Evolutionary conservation across 176 grass and related monocot species (phyloP).

Genomic region (Tillandsia leiboldiana): DNA sequence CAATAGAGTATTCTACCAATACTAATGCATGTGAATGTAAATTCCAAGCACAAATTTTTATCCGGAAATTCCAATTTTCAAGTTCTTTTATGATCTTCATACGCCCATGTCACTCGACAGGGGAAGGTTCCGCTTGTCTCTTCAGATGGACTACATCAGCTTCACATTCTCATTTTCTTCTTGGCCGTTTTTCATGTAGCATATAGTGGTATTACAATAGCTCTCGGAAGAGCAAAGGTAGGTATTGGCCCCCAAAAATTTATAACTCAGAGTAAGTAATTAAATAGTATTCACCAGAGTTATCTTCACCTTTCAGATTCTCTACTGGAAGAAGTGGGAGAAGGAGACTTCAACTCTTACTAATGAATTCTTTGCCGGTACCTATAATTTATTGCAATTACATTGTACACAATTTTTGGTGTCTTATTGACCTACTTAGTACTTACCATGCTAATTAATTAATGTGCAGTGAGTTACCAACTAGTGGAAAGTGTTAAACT

Average conservation of each 20-base stretch:
- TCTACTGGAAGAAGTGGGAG: slow-evolving; percentile 86
- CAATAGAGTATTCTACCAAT: not conserved
- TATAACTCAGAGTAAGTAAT: not conserved
- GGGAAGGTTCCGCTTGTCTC: slow-evolving; percentile 75
- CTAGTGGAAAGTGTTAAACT: not conserved
- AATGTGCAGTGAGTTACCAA: not conserved
- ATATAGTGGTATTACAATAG: slow-evolving; percentile 64
- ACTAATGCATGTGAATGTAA: too few species aligned
- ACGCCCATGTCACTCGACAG: slow-evolving; percentile 27
- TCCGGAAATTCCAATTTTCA: not conserved
- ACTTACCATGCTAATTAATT: too few species aligned
- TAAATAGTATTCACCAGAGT: not conserved
- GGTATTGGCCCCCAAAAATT: not conserved
- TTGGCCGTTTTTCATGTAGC: slow-evolving; percentile 73
- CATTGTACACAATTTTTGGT: not conserved
- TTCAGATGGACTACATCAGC: slow-evolving; percentile 45
- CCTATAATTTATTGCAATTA: not conserved
- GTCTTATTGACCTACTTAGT: not conserved
- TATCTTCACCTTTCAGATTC: slow-evolving; percentile 41
- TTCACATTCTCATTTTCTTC: slow-evolving; percentile 91
- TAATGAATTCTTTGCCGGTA: slow-evolving; percentile 66
- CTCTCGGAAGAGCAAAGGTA: slow-evolving; percentile 80
- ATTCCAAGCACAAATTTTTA: too few species aligned
- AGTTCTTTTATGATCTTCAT: not conserved
- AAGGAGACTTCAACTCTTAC: slow-evolving; percentile 44